These are phyloP conservation scores for Barnettozyma vustinii DNA, from an alignment of 805 yeast species.

Conservation along the genomic window DNA sequence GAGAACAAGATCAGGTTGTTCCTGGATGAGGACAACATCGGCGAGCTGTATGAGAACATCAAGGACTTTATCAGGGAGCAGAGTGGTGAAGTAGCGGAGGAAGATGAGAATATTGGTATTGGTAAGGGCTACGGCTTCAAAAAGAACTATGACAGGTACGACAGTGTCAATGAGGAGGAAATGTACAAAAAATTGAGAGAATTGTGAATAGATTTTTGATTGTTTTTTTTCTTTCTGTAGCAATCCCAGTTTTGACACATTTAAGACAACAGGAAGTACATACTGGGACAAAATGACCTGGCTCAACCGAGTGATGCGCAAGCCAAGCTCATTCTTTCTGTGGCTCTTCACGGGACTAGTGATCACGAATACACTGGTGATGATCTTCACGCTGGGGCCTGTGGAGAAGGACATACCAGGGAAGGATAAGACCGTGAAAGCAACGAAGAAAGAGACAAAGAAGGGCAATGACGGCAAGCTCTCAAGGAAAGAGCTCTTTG, in stretches of 20 bases:
- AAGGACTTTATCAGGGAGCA: conserved; percentile 11
- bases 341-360: conserved; percentile 3
- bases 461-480: no score
- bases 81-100: conserved; percentile 14
- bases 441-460: not conserved
- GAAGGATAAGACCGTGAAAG: not conserved
- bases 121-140: not conserved
- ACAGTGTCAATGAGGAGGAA: conserved; percentile 14
- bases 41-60: conserved; percentile 11
- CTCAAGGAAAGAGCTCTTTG: conserved; percentile 2
- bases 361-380: conserved; percentile 2
- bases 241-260: not conserved
- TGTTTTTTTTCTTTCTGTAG: not conserved
- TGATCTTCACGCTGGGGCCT: not conserved
- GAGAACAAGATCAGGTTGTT: conserved; percentile 25
- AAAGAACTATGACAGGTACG: conserved; percentile 7
- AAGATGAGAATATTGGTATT: conserved; percentile 6
- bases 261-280: not conserved
- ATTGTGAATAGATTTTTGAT: conserved; percentile 6
- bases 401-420: not conserved
- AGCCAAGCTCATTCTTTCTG: conserved; percentile 3
- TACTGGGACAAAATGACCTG: conserved; percentile 2
- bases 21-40: conserved; percentile 25
- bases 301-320: conserved; percentile 3
- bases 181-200: conserved; percentile 20